These are phyloP conservation scores for Lithospermum erythrorhizon DNA, from an alignment of 257 asterid species.

Conservation along the genomic window DNA sequence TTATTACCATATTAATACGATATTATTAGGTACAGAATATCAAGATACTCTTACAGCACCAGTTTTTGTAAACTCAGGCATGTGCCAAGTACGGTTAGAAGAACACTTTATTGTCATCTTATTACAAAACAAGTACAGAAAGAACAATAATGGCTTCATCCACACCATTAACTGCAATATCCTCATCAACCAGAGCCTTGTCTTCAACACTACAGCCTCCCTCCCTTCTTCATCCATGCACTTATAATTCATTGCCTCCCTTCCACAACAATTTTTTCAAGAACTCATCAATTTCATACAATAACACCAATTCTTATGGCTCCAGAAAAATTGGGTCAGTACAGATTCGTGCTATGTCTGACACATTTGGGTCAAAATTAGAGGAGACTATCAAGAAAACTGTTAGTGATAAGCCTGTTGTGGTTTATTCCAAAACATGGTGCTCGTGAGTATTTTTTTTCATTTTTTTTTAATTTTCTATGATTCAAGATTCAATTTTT, in stretches of 20 bases:
- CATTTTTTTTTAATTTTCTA: neutral
- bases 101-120: too few species aligned
- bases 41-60: too few species aligned
- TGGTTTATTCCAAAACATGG: constrained; percentile 91
- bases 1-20: too few species aligned
- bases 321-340: constrained; percentile 10
- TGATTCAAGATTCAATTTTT: neutral
- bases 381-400: constrained; percentile 56
- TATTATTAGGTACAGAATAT: too few species aligned
- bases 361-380: constrained; percentile 54
- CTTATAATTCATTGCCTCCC: neutral
- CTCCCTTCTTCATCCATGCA: neutral
- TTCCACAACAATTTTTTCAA: neutral
- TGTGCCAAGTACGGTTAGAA: too few species aligned
- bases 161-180: too few species aligned
- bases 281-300: neutral
- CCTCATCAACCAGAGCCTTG: neutral
- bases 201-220: neutral
- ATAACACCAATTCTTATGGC: neutral
- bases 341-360: constrained; percentile 53
- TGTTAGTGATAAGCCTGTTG: constrained; percentile 57
- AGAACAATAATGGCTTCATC: neutral
- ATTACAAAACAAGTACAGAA: neutral
- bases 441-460: constrained; percentile 53
- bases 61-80: too few species aligned